Evolutionary conservation across 495 filamentous ascomycete genomes (phyloP).

Genomic region (Hypoxylon rickii): DNA sequence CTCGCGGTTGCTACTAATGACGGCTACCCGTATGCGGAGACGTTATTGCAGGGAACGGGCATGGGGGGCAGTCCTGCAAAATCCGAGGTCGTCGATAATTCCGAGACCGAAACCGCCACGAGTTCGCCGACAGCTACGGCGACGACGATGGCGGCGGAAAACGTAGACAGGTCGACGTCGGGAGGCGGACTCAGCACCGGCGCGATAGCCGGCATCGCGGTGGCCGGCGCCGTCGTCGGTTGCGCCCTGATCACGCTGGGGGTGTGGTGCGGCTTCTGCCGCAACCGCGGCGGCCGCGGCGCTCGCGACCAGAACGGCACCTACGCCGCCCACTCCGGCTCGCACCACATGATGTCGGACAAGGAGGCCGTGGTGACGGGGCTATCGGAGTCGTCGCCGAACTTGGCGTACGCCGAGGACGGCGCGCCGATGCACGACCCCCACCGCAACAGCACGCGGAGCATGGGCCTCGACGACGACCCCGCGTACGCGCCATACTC

Average conservation of each 20-base stretch:
- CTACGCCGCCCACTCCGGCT: slow-evolving; percentile 28
- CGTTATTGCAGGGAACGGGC: neutral
- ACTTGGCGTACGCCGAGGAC: slow-evolving; percentile 47
- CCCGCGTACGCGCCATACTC: slow-evolving; percentile 44
- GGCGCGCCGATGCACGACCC: slow-evolving; percentile 19
- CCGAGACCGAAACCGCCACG: neutral
- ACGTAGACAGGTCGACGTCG: neutral
- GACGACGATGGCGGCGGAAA: neutral
- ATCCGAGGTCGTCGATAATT: neutral
- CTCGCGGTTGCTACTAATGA: slow-evolving; percentile 2
- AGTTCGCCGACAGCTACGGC: neutral
- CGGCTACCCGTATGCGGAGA: neutral
- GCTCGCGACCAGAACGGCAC: slow-evolving; percentile 6
- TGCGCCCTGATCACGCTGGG: slow-evolving; percentile 40
- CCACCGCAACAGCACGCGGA: slow-evolving; percentile 3
- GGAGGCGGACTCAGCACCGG: slow-evolving; percentile 35
- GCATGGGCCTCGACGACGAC: neutral
- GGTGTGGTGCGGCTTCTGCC: slow-evolving; percentile 43
- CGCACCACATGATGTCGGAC: slow-evolving; percentile 42
- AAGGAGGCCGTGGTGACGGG: slow-evolving; percentile 42
- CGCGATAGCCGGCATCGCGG: slow-evolving; percentile 50
- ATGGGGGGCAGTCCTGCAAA: slow-evolving; percentile 1
- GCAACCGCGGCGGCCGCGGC: slow-evolving; percentile 31
- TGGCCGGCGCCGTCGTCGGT: slow-evolving; percentile 42
- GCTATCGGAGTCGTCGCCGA: slow-evolving; percentile 39